Conservation (phyloP, 345 rosid species). For the Moricandia arvensis region DNA sequence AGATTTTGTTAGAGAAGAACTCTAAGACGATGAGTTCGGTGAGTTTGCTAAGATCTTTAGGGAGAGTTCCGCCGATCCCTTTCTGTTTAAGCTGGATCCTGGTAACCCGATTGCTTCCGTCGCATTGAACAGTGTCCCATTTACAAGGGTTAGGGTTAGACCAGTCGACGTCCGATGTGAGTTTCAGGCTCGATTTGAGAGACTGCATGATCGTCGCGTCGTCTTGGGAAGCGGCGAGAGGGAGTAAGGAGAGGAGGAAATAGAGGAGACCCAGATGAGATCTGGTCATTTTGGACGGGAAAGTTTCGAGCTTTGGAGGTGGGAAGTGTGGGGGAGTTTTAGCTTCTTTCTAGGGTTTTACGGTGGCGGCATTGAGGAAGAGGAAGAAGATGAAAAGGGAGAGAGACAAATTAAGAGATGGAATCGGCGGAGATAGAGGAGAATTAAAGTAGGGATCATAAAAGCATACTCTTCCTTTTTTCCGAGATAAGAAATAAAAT, state of each 20-base stretch:
- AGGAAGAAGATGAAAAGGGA: not conserved
- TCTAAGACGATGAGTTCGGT: conserved; percentile 42
- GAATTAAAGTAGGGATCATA: conserved; percentile 11
- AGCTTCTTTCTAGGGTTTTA: conserved; percentile 32
- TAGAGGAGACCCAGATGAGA: conserved; percentile 31
- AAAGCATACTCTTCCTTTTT: conserved; percentile 26
- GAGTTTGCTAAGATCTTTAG: conserved; percentile 51
- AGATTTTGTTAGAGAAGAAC: conserved; percentile 50
- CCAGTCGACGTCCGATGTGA: conserved; percentile 51
- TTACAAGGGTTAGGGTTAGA: conserved; percentile 59
- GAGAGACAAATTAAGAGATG: conserved; percentile 19
- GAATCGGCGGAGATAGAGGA: conserved; percentile 40
- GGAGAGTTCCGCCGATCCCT: conserved; percentile 48
- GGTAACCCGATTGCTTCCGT: conserved; percentile 34
- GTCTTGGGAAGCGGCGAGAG: conserved; percentile 22
- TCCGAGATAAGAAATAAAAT: not conserved
- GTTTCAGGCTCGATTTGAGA: conserved; percentile 38
- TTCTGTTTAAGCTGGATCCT: conserved; percentile 55
- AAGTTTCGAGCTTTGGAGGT: not conserved
- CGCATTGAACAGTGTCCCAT: conserved; percentile 50
- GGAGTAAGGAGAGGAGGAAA: conserved; percentile 20
- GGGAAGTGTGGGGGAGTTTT: conserved; percentile 39
- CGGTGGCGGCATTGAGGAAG: conserved; percentile 36
- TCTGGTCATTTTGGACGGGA: conserved; percentile 28
- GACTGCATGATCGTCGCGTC: conserved; percentile 36